A percentile compares a stretch with the other conserved stretches of the same genome.
phyloP scores from a whole-genome alignment of 257 asterid genomes.

The Petrea volubilis region DNA sequence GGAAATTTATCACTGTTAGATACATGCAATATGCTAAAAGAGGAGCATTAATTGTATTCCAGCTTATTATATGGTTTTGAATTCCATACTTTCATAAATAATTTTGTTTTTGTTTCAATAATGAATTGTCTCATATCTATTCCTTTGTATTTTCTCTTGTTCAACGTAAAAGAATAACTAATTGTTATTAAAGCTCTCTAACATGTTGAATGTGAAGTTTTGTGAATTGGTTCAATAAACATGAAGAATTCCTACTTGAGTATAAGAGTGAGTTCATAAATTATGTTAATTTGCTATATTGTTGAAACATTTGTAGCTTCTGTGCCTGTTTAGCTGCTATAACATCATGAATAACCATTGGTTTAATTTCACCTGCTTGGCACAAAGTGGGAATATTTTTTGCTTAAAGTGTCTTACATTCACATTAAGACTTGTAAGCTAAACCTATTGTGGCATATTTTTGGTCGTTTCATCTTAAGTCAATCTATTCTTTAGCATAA shows the following conservation, averaged over 20 bases:
- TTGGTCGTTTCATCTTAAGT: neutral
- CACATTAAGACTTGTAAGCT: neutral
- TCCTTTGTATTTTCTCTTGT: neutral
- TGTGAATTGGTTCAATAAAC: neutral
- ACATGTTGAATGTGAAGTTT: neutral
- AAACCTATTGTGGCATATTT: neutral
- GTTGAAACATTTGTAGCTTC: neutral
- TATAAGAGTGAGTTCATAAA: neutral
- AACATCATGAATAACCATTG: neutral
- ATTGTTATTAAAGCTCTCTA: neutral
- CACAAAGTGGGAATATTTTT: neutral
- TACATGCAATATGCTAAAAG: neutral
- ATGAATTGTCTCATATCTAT: neutral
- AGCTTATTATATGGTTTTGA: neutral
- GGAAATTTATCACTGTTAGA: neutral
- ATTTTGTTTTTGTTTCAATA: neutral
- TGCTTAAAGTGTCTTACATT: neutral
- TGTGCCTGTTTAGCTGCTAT: neutral
- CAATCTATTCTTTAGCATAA: neutral
- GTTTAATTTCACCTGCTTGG: neutral
- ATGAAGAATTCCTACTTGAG: neutral
- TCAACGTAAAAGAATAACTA: neutral
- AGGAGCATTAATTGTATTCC: neutral
- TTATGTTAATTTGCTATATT: neutral
- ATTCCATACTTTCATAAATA: neutral